Evolutionary conservation across 768 basidiomycete species (phyloP).

Genomic region (Leucogyrophana mollusca): DNA sequence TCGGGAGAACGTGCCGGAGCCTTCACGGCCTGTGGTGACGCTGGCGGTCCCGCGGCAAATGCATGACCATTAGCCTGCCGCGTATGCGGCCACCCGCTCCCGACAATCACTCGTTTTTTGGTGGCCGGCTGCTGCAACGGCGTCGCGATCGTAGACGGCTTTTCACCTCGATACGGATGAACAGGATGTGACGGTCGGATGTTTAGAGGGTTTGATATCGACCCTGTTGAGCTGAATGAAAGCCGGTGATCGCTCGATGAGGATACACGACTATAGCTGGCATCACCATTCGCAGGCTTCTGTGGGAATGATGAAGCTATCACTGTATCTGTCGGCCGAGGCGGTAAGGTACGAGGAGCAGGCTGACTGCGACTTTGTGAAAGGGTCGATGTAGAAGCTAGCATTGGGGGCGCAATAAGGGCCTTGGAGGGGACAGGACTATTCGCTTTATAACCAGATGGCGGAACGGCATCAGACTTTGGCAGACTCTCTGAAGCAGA

Average conservation of each 20-base stretch:
- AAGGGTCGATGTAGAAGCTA: conserved; percentile 9
- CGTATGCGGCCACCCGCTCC: conserved; percentile 47
- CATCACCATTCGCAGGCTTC: conserved; percentile 1
- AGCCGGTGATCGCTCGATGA: conserved; percentile 29
- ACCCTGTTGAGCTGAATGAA: conserved; percentile 39
- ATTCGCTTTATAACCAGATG: no score
- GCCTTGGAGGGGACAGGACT: not conserved
- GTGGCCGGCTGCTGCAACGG: conserved; percentile 20
- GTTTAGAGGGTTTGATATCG: conserved; percentile 51
- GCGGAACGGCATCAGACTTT: no score
- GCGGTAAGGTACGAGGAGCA: conserved; percentile 12
- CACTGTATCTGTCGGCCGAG: conserved; percentile 14
- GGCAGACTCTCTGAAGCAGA: no score
- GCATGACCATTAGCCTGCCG: conserved; percentile 24
- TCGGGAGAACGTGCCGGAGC: not conserved
- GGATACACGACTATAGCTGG: conserved; percentile 24
- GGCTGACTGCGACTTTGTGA: conserved; percentile 12
- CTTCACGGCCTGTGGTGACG: conserved; percentile 9
- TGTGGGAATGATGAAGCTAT: conserved; percentile 9
- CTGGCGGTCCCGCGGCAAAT: conserved; percentile 2
- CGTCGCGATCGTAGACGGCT: not conserved
- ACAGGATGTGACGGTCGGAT: conserved; percentile 46
- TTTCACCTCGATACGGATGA: not conserved
- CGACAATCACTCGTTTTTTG: conserved; percentile 42
- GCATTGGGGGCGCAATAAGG: not conserved